phyloP scores from a whole-genome alignment of 1,284 basidiomycete genomes.

The Papiliotrema terrestris region DNA sequence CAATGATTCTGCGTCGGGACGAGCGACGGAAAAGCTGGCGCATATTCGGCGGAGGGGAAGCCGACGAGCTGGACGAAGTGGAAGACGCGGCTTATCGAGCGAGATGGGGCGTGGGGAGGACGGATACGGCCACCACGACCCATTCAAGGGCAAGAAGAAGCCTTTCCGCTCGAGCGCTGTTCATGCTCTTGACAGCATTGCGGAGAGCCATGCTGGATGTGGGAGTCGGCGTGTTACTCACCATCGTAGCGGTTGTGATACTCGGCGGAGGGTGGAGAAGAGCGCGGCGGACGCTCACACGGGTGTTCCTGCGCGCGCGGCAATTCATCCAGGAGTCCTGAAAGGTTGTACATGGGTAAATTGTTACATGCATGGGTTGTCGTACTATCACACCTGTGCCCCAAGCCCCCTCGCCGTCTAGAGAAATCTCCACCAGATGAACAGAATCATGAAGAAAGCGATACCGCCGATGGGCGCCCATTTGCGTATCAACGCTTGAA shows the following conservation, averaged over 20 bases:
- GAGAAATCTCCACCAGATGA: conserved; percentile 88
- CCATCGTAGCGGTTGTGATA: conserved; percentile 21
- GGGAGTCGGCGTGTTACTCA: conserved; percentile 27
- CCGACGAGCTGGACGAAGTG: conserved; percentile 34
- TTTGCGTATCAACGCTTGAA: conserved; percentile 89
- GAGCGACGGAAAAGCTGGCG: conserved; percentile 29
- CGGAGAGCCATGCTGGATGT: conserved; percentile 37
- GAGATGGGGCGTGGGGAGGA: conserved; percentile 6
- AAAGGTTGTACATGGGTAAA: not conserved
- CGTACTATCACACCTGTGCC: not conserved
- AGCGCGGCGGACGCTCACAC: conserved; percentile 13
- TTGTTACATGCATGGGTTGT: conserved; percentile 6
- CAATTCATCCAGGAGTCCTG: conserved; percentile 11
- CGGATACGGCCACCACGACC: conserved; percentile 16
- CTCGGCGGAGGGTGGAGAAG: conserved; percentile 33
- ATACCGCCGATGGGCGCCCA: conserved; percentile 88
- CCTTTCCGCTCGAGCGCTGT: conserved; percentile 29
- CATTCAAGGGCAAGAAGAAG: conserved; percentile 13
- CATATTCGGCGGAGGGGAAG: conserved; percentile 26
- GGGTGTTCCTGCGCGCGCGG: conserved; percentile 8
- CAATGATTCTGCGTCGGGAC: conserved; percentile 31
- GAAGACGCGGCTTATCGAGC: conserved; percentile 26
- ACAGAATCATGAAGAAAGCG: conserved; percentile 72
- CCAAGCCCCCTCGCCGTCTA: conserved; percentile 9
- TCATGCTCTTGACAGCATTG: conserved; percentile 28